Evolutionary conservation across 2,329 filamentous ascomycete genomes (phyloP), one percentile per base, ranked within the genome.

Genomic region (Cladosporium colombiae): DNA sequence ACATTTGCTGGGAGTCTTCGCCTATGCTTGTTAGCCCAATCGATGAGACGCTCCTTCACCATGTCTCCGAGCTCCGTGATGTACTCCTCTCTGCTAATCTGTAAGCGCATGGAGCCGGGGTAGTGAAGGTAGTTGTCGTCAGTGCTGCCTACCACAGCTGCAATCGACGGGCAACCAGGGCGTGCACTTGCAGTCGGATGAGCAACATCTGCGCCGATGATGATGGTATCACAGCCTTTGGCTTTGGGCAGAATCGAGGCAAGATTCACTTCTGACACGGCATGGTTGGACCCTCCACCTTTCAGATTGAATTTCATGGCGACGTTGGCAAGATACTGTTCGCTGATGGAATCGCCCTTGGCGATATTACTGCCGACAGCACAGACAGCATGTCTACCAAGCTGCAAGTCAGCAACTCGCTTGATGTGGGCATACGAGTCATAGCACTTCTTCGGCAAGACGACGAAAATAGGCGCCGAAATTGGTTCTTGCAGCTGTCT

Each of bases 141-240:
- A 5, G 76, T 66, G 35, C 76, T 80, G 5, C 76, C 79, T 11
- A 82, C 81, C 1, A 82, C 70, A 3, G 75, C 75, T 1, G 80
- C 79, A 16, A 82, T 76, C 0, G 78, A 81, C 0, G 80, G 80
- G 0, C 70, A 72, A 13, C 71, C 72, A 2, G 78, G 79, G 10
- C 73, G 57, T 1, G 56, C 64, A 21, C 64, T 40, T 3, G 21
- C 14, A 14, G 70, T 70, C 0, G 81, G 78, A 67, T 84, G 81
- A 0, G 77, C 78, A 0, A 82, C 77, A 66, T 84, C 82, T 0
- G 77, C 77, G 0, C 81, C 80, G 7, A 82, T 67, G 8, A 82
- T 67, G 65, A 82, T 76, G 0, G 64, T 65, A 7, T 64, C 10
- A 7, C 56, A 49, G 14, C 14, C 4, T 40, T 40, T 40, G 37